These are phyloP conservation scores for Colletotrichum eremochloae DNA, from an alignment of 2,329 filamentous ascomycete genomes.

Conservation along the genomic window DNA sequence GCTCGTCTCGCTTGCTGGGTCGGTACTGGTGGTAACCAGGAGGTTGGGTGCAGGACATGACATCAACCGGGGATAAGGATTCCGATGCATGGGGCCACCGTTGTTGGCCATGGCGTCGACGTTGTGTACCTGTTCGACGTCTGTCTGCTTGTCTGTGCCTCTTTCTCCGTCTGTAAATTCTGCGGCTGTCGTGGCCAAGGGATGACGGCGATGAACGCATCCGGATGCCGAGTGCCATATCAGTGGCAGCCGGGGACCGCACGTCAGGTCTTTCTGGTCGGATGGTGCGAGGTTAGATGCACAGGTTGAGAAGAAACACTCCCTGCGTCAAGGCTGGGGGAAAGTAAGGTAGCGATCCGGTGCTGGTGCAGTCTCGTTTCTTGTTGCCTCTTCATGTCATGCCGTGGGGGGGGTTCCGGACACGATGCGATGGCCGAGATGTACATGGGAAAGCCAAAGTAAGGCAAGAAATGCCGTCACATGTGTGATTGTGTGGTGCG, in stretches of 20 bases:
- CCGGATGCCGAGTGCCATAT: neutral
- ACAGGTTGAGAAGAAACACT: conserved; percentile 26
- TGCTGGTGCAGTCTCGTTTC: conserved; percentile 12
- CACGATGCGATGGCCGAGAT: neutral
- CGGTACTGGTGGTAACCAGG: conserved; percentile 9
- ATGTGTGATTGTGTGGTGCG: neutral
- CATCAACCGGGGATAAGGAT: conserved; percentile 27
- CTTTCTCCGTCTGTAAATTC: neutral
- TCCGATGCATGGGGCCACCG: conserved; percentile 10
- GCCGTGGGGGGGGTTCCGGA: neutral
- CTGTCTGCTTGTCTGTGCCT: neutral
- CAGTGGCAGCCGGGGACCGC: neutral
- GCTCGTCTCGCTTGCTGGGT: conserved; percentile 30
- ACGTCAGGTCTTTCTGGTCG: neutral
- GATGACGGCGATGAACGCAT: conserved; percentile 7
- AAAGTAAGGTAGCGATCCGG: conserved; percentile 7
- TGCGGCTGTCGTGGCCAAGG: neutral
- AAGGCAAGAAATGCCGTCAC: conserved; percentile 3
- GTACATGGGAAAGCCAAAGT: conserved; percentile 5
- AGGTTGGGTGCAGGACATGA: conserved; percentile 39
- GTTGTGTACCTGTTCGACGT: too few relatives aligned
- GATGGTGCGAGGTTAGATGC: conserved; percentile 8
- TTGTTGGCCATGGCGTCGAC: conserved; percentile 9
- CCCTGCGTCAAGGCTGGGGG: conserved; percentile 30
- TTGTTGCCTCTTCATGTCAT: conserved; percentile 3